phyloP scores from a whole-genome alignment of 2,329 filamentous ascomycete genomes.

The Hymenoscyphus linearis region DNA sequence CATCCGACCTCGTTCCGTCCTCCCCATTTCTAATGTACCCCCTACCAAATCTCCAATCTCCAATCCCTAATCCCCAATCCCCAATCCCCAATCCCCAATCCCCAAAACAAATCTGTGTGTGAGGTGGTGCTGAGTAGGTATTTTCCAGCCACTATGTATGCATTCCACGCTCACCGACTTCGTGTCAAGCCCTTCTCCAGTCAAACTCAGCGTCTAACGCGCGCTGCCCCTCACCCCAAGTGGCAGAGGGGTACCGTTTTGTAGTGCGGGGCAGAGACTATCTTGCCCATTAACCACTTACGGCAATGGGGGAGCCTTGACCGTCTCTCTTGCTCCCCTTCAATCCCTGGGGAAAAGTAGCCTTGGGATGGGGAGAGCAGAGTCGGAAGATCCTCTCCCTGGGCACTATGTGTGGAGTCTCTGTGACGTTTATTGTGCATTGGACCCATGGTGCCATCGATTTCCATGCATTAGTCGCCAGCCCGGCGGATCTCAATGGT shows the following conservation, averaged over 20 bases:
- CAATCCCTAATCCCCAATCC: too few relatives aligned
- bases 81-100: too few relatives aligned
- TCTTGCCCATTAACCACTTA: constrained; percentile 20
- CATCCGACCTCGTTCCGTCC: background rate
- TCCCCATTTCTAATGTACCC: background rate
- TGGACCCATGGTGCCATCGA: constrained; percentile 23
- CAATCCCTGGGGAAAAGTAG: background rate
- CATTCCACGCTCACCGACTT: constrained; percentile 34
- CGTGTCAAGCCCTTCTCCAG: constrained; percentile 35
- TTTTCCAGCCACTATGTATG: constrained; percentile 32
- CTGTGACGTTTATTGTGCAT: constrained; percentile 29
- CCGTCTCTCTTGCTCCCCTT: constrained; percentile 9
- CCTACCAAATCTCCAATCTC: too few relatives aligned
- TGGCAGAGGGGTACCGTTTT: constrained; percentile 25
- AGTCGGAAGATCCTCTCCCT: constrained; percentile 24
- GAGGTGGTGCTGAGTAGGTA: constrained; percentile 15
- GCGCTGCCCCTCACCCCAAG: constrained; percentile 14
- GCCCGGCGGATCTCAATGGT: constrained; percentile 27
- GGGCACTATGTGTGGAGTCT: constrained; percentile 19
- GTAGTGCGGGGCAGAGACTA: constrained; percentile 28
- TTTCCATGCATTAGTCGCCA: constrained; percentile 32
- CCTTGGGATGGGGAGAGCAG: constrained; percentile 1
- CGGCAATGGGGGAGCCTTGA: constrained; percentile 15
- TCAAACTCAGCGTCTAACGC: constrained; percentile 28
- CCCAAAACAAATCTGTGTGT: constrained; percentile 1